A percentile compares a stretch with the other conserved stretches of the same genome.
Evolutionary conservation across 78 protist genomes (phyloP).

Genomic region (Pigoraptor vietnamica): DNA sequence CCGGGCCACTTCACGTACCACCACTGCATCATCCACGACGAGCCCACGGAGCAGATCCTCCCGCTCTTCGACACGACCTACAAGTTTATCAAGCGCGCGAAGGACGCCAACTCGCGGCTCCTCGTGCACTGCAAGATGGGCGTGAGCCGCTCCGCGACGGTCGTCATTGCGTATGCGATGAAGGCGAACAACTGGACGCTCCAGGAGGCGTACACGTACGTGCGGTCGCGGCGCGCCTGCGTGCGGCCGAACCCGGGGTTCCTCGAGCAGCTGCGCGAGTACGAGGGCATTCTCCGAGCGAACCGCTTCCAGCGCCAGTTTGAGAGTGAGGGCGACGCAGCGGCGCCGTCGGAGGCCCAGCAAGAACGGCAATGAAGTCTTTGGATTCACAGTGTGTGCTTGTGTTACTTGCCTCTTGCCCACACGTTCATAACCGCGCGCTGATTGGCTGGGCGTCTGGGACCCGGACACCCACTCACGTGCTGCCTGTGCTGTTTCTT

Average conservation of each 20-base stretch:
- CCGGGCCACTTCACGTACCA: constrained; percentile 14
- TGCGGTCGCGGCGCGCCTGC: constrained; percentile 10
- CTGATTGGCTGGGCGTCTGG: no score
- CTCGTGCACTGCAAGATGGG: constrained; percentile 73
- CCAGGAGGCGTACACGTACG: constrained; percentile 29
- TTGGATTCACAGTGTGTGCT: no score
- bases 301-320: neutral
- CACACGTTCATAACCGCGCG: no score
- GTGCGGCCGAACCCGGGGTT: constrained; percentile 48
- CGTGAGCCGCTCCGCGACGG: constrained; percentile 42
- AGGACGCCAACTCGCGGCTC: neutral
- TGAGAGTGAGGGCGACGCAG: neutral
- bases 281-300: constrained; percentile 15
- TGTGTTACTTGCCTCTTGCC: no score
- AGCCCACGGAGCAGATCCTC: neutral
- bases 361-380: no score
- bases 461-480: no score
- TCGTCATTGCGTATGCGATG: constrained; percentile 58
- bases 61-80: neutral
- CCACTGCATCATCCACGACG: constrained; percentile 15
- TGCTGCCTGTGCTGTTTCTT: no score
- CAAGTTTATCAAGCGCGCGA: constrained; percentile 13
- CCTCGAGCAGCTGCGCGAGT: neutral
- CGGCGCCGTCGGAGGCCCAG: neutral
- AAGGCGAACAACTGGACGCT: constrained; percentile 9